These are phyloP conservation scores for Sungouiella thailandica DNA, from an alignment of 805 yeast genomes.

Conservation along the genomic window DNA sequence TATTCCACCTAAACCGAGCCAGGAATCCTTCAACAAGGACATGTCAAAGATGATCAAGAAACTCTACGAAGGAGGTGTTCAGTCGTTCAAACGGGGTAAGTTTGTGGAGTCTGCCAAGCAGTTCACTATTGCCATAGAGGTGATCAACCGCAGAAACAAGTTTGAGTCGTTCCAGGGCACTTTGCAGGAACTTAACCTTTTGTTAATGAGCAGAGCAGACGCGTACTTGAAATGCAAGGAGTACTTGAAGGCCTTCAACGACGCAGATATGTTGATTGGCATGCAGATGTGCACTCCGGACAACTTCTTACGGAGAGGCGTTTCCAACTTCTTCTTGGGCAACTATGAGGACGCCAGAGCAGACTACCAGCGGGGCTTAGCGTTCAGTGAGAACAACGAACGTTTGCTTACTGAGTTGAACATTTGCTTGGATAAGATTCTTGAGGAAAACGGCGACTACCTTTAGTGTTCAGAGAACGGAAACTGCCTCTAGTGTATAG, in stretches of 20 bases:
- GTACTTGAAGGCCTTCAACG: conserved; percentile 58
- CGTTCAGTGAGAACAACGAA: conserved; percentile 52
- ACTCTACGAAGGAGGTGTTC: conserved; percentile 60
- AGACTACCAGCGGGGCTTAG: conserved; percentile 68
- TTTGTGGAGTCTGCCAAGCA: conserved; percentile 59
- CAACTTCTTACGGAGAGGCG: conserved; percentile 67
- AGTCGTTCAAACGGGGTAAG: conserved; percentile 49
- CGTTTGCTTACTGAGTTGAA: conserved; percentile 46
- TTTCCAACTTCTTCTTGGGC: conserved; percentile 57
- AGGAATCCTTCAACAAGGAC: conserved; percentile 52
- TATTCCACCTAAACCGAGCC: conserved; percentile 52
- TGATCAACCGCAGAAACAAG: conserved; percentile 62
- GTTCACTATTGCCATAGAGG: conserved; percentile 60
- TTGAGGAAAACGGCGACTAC: conserved; percentile 56
- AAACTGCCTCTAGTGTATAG: conserved; percentile 1
- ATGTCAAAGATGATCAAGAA: conserved; percentile 56
- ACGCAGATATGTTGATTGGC: conserved; percentile 60
- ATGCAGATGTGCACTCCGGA: conserved; percentile 61
- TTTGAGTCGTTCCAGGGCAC: conserved; percentile 73
- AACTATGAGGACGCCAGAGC: conserved; percentile 58
- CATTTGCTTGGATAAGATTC: conserved; percentile 43
- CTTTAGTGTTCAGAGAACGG: conserved; percentile 12
- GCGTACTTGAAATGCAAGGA: conserved; percentile 53
- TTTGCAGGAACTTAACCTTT: conserved; percentile 59
- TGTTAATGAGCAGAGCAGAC: conserved; percentile 68